Conservation (phyloP, 1,284 basidiomycete species). For the Filobasidium uniguttulatum region DNA sequence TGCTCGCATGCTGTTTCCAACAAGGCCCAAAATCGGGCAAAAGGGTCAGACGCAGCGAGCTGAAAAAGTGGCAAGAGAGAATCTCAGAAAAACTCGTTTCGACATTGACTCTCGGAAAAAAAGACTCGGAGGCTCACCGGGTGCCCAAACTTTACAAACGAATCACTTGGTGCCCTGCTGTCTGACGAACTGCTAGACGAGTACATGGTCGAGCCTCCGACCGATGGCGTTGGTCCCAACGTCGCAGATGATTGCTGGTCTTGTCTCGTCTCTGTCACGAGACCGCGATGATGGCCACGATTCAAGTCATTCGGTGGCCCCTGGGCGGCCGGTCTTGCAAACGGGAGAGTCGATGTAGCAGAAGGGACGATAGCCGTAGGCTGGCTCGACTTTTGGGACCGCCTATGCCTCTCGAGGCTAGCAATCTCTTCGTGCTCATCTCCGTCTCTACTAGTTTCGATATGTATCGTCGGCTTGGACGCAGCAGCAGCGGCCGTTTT, state of each 20-base stretch:
- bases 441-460: neutral
- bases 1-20: slow-evolving; percentile 35
- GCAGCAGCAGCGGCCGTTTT: slow-evolving; percentile 17
- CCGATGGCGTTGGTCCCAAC: neutral
- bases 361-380: neutral
- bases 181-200: neutral
- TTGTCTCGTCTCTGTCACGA: slow-evolving; percentile 1
- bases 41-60: slow-evolving; percentile 33
- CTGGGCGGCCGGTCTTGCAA: neutral
- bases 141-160: slow-evolving; percentile 11
- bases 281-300: neutral
- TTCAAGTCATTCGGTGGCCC: too few relatives aligned
- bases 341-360: neutral
- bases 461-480: slow-evolving; percentile 1
- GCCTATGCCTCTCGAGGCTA: neutral
- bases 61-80: neutral
- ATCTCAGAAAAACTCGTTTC: neutral
- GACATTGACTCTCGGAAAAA: neutral
- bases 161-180: slow-evolving; percentile 8
- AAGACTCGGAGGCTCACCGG: slow-evolving; percentile 2
- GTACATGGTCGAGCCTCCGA: slow-evolving; percentile 3
- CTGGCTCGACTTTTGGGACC: too few relatives aligned
- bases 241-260: neutral
- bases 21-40: slow-evolving; percentile 37
- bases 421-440: neutral